Conservation (phyloP, 192 early-diverging fungal genomes). For the Geosiphon pyriformis region DNA sequence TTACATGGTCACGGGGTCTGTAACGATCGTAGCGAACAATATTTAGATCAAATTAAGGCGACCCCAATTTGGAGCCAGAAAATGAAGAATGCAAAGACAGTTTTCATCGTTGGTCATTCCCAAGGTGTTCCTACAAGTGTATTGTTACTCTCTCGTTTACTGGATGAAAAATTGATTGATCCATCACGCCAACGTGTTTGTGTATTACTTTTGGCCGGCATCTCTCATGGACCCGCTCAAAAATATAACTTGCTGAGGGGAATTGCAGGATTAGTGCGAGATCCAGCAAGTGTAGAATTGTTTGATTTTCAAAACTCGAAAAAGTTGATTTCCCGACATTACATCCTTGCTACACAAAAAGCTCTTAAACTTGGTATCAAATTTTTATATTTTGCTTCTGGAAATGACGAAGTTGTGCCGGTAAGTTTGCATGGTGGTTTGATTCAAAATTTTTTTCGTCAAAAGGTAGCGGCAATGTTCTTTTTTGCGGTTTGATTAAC, state of each 20-base stretch:
- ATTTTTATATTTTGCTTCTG: background rate
- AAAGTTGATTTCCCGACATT: background rate
- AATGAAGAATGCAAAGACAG: background rate
- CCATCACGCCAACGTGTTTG: background rate
- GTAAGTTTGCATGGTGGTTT: background rate
- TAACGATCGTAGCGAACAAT: background rate
- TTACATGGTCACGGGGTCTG: background rate
- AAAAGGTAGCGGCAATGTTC: background rate
- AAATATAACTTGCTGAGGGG: background rate
- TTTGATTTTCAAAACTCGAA: background rate
- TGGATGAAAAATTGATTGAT: background rate
- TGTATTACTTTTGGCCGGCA: background rate
- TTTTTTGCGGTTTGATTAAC: too few relatives aligned
- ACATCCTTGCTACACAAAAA: background rate
- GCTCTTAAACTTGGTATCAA: background rate
- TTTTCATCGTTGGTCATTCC: background rate
- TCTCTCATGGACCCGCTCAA: background rate
- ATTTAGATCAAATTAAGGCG: background rate
- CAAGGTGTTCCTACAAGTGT: background rate
- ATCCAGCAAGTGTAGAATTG: background rate
- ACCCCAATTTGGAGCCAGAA: background rate
- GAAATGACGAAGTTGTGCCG: background rate
- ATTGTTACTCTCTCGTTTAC: background rate
- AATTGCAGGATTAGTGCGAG: background rate
- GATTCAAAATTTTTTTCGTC: background rate